phyloP scores from a whole-genome alignment of 139 green algal genomes.

The Ulvella scutata region DNA sequence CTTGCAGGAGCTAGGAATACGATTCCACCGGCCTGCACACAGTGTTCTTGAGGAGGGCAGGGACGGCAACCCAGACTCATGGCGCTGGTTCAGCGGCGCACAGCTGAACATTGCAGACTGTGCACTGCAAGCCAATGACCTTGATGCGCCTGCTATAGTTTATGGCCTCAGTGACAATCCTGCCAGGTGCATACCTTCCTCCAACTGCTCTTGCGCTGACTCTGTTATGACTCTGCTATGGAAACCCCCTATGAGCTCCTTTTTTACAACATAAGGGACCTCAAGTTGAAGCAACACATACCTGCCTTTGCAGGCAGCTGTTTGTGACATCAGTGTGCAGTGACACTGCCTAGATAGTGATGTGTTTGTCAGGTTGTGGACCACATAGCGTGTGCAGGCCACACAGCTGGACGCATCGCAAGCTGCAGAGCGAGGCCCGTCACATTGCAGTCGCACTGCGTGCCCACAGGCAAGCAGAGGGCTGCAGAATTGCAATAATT shows the following conservation, averaged over 20 bases:
- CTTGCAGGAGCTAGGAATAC: conserved; percentile 21
- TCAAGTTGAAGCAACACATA: not conserved
- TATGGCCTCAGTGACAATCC: conserved; percentile 52
- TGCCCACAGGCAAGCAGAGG: conserved; percentile 14
- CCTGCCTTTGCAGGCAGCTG: not conserved
- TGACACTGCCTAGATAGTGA: no score
- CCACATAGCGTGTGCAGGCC: not conserved
- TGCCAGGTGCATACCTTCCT: not conserved
- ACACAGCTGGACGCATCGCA: not conserved
- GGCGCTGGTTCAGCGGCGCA: conserved; percentile 56
- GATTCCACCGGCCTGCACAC: conserved; percentile 19
- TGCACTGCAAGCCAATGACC: conserved; percentile 20
- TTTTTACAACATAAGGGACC: not conserved
- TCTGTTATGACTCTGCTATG: no score
- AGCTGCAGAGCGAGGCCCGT: not conserved
- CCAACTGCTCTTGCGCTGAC: not conserved
- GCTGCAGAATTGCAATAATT: conserved; percentile 52
- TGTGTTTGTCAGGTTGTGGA: not conserved
- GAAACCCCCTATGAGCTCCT: no score
- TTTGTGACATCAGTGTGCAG: not conserved
- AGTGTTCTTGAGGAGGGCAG: not conserved
- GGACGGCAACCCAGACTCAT: conserved; percentile 20
- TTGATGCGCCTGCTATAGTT: conserved; percentile 35
- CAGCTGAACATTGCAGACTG: conserved; percentile 62
- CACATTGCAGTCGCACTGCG: not conserved